Evolutionary conservation across 768 basidiomycete species (phyloP).

Genomic region (Mycena maculata): DNA sequence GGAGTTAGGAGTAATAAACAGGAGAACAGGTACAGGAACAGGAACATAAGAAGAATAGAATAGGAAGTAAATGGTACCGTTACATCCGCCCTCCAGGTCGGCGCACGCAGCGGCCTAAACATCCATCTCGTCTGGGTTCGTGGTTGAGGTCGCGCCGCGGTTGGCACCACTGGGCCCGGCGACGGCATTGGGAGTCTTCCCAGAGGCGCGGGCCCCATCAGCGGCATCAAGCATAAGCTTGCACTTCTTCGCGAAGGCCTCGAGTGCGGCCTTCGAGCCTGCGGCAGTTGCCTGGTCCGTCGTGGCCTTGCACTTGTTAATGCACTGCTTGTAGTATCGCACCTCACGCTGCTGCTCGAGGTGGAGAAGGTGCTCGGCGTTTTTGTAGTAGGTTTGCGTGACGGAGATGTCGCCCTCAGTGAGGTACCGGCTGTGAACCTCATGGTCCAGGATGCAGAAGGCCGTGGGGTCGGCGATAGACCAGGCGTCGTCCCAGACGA

Average conservation of each 20-base stretch:
- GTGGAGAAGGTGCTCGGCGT: too few relatives aligned
- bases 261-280: too few relatives aligned
- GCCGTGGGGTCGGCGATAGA: neutral
- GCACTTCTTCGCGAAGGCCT: neutral
- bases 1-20: too few relatives aligned
- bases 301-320: neutral
- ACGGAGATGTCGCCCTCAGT: neutral
- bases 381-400: neutral
- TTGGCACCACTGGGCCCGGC: neutral
- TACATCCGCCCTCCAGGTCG: conserved; percentile 3
- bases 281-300: neutral
- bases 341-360: neutral
- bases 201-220: neutral
- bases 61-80: too few relatives aligned
- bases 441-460: neutral
- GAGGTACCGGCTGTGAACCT: neutral
- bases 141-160: neutral
- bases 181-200: neutral
- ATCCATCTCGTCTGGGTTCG: neutral
- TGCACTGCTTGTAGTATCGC: neutral
- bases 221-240: neutral
- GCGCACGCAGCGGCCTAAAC: neutral
- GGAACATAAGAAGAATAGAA: too few relatives aligned
- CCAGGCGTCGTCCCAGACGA: too few relatives aligned
- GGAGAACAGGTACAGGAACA: too few relatives aligned